phyloP scores from a whole-genome alignment of 164 flowering plant genomes.

The Platanus orientalis region DNA sequence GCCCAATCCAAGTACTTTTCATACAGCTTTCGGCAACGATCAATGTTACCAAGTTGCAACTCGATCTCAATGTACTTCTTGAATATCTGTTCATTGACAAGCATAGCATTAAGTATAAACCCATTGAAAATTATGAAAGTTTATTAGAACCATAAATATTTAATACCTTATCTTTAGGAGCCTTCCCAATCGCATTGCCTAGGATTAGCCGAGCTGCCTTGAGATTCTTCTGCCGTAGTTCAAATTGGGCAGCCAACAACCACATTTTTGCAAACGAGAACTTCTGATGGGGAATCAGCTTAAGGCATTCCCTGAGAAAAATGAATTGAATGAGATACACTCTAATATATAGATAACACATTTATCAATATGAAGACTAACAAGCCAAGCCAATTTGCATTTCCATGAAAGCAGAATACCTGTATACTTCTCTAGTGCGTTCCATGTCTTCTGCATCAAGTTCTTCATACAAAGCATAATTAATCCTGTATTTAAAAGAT shows the following conservation, averaged over 20 bases:
- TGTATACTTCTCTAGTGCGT: constrained; percentile 72
- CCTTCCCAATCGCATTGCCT: constrained; percentile 89
- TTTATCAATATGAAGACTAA: not conserved
- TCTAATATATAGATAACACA: not conserved
- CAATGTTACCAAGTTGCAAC: constrained; percentile 77
- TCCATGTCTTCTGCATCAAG: constrained; percentile 79
- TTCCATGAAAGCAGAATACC: constrained; percentile 30
- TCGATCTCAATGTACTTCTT: constrained; percentile 96
- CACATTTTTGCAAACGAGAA: constrained; percentile 92
- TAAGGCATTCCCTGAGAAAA: constrained; percentile 61
- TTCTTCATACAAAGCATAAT: constrained; percentile 90
- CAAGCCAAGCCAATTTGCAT: too few species aligned
- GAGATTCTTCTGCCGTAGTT: constrained; percentile 80
- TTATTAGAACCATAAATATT: not conserved
- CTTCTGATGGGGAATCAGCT: constrained; percentile 74
- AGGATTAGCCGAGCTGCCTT: constrained; percentile 64
- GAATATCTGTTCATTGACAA: constrained; percentile 53
- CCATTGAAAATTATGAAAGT: constrained; percentile 2
- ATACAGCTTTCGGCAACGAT: constrained; percentile 79
- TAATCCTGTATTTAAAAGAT: constrained; percentile 49
- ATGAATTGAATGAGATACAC: constrained; percentile 1
- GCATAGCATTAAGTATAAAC: constrained; percentile 6
- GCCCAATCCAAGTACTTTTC: constrained; percentile 92
- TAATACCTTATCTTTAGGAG: constrained; percentile 92
- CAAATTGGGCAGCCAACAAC: constrained; percentile 94